phyloP scores from a whole-genome alignment of 352 stramenopile genomes.

The Phytophthora boehmeriae region DNA sequence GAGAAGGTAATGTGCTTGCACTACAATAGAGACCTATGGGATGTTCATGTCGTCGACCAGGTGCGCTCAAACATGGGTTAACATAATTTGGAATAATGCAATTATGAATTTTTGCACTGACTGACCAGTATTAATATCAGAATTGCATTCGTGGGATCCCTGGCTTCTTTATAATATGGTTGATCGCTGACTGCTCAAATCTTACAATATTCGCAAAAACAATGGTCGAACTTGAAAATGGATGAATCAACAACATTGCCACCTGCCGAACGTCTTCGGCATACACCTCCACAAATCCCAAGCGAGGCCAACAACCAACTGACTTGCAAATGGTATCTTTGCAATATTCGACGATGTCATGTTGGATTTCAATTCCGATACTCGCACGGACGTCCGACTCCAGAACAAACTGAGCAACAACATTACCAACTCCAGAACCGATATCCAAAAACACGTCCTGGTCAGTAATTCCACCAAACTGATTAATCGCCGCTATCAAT shows the following conservation, averaged over 20 bases:
- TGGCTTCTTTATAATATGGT: not conserved
- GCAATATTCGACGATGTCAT: not conserved
- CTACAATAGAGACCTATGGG: too few relatives aligned
- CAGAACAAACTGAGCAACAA: conserved; percentile 5
- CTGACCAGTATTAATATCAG: too few relatives aligned
- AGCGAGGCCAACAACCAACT: not conserved
- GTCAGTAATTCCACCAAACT: not conserved
- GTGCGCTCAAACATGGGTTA: too few relatives aligned
- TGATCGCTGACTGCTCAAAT: not conserved
- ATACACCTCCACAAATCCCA: not conserved
- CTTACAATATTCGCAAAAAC: not conserved
- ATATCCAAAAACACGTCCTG: conserved; percentile 13
- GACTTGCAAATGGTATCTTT: not conserved
- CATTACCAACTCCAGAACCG: conserved; percentile 6
- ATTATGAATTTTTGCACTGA: too few relatives aligned
- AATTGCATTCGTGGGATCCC: too few relatives aligned
- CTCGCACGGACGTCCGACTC: conserved; percentile 1
- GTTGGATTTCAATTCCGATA: conserved; percentile 14
- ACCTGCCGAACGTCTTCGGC: not conserved
- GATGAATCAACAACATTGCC: not conserved
- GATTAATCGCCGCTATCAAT: not conserved
- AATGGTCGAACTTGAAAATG: too few relatives aligned
- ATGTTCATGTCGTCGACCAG: too few relatives aligned
- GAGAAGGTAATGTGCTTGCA: too few relatives aligned
- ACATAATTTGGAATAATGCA: too few relatives aligned